Percentiles rank a stretch among this genome's conserved stretches.
These are phyloP conservation scores for Leptomonas seymouri DNA, from an alignment of 208 protist species.

Conservation along the genomic window DNA sequence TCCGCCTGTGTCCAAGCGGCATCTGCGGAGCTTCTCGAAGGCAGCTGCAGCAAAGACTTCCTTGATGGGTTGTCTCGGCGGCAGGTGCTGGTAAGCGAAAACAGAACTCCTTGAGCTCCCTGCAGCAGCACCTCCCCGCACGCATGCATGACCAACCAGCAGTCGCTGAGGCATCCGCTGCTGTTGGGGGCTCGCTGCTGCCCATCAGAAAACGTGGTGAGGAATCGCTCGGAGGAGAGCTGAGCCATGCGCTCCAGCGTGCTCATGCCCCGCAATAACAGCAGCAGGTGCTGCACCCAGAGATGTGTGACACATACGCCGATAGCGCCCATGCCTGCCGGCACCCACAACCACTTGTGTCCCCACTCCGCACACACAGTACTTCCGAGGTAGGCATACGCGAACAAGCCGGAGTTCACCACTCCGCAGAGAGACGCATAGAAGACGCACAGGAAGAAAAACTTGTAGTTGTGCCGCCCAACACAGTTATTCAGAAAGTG, in stretches of 20 bases:
- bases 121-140: neutral
- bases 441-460: slow-evolving; percentile 76
- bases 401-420: slow-evolving; percentile 31
- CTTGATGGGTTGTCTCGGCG: too few species aligned
- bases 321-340: slow-evolving; percentile 33
- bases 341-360: slow-evolving; percentile 37
- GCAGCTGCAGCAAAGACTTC: neutral
- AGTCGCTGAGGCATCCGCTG: slow-evolving; percentile 12
- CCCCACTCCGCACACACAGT: slow-evolving; percentile 16
- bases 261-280: slow-evolving; percentile 47
- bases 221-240: slow-evolving; percentile 26
- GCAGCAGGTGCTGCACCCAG: slow-evolving; percentile 43
- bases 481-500: slow-evolving; percentile 90
- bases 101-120: neutral
- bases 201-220: slow-evolving; percentile 10
- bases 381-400: slow-evolving; percentile 15
- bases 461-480: slow-evolving; percentile 86
- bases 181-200: neutral
- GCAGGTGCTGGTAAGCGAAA: neutral
- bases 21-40: neutral
- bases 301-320: slow-evolving; percentile 31
- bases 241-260: slow-evolving; percentile 49
- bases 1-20: neutral
- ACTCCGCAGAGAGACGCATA: slow-evolving; percentile 48
- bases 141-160: neutral